Percentiles rank a stretch among this genome's conserved stretches.
These are phyloP conservation scores for Dendrobium catenatum DNA, from an alignment of 106 monocot species.

Conservation along the genomic window DNA sequence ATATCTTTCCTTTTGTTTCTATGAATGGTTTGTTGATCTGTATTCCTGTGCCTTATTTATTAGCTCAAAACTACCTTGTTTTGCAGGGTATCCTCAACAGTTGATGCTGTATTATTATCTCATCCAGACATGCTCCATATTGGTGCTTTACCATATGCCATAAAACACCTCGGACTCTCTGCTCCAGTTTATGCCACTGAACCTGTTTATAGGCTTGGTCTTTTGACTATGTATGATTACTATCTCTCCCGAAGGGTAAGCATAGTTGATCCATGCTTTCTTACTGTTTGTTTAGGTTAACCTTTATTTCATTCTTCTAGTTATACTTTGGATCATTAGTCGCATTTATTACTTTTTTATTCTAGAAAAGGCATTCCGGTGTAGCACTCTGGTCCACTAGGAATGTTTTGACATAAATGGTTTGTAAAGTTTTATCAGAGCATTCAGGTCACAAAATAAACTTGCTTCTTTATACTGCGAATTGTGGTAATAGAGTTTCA, in stretches of 20 bases:
- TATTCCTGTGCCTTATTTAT: neutral
- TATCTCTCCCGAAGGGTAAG: slow-evolving; percentile 80
- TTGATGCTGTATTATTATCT: slow-evolving; percentile 85
- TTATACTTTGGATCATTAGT: neutral
- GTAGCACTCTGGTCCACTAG: neutral
- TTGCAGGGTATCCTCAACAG: slow-evolving; percentile 59
- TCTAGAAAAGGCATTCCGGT: neutral
- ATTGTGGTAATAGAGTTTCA: no score
- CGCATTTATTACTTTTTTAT: neutral
- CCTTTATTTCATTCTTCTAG: neutral
- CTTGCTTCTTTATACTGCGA: no score
- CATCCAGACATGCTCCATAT: slow-evolving; percentile 89
- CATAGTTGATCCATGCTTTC: neutral
- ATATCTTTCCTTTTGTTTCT: neutral
- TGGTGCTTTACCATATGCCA: slow-evolving; percentile 91
- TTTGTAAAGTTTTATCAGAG: no score
- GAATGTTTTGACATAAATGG: no score
- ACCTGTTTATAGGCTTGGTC: slow-evolving; percentile 85
- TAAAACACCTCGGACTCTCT: slow-evolving; percentile 80
- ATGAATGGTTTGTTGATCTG: neutral
- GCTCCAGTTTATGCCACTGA: slow-evolving; percentile 90
- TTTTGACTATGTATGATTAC: slow-evolving; percentile 94
- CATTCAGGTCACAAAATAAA: no score
- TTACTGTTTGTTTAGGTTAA: neutral
- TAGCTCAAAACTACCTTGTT: neutral